Base-by-base conservation (phyloP, 495 filamentous ascomycete genomes). In the Saxispiralis lemnorum region DNA sequence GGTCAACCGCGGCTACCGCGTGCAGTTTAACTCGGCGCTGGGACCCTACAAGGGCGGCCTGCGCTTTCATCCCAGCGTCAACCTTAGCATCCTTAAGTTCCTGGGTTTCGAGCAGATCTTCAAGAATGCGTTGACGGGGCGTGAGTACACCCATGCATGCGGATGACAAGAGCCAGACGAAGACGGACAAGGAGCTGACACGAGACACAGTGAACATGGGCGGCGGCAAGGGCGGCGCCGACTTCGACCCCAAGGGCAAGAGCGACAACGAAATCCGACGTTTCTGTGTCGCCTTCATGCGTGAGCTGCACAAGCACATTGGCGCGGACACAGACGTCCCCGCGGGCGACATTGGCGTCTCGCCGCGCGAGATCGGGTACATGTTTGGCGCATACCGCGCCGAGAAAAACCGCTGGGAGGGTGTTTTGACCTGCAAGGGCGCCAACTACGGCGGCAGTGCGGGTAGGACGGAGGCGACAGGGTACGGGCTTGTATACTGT, bases 231-330 rank as follows among this genome's bases (percentile, higher is more conserved):
- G 89, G 89, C 67, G 89, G 89, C 53, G 80, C 89, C 61, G 89
- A 97, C 71, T 97, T 97, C 64, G 86, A 97, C 69, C 89, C 89
- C 61, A 97, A 97, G 75, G 87, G 86, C 70, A 97, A 95, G 74
- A 79, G 77, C 43, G 88, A 97, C 63, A 80, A 75, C 59, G 89
- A 97, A 72, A 96, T 97, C 69, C 83, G 89, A 51, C 83, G 83
- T 51, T 97, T 97, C 78, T 97, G 89, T 69, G 75, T 80, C 34
- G 65, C 85, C 46, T 97, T 96, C 72, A 96, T 97, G 89, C 76
- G 78, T 45, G 81, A 93, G 68, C 75, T 97, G 32, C 78, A 69
- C 70, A 81, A 81, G 65, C 86, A 97, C 71, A 96, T 97, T 55
- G 89, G 89, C 49, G 84, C 87, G 55, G 79, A 93, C 61, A 95